Percentiles rank a stretch among this genome's conserved stretches.
Conservation (phyloP, 371 early-diverging fungal species). For the Lichtheimia ramosa region DNA sequence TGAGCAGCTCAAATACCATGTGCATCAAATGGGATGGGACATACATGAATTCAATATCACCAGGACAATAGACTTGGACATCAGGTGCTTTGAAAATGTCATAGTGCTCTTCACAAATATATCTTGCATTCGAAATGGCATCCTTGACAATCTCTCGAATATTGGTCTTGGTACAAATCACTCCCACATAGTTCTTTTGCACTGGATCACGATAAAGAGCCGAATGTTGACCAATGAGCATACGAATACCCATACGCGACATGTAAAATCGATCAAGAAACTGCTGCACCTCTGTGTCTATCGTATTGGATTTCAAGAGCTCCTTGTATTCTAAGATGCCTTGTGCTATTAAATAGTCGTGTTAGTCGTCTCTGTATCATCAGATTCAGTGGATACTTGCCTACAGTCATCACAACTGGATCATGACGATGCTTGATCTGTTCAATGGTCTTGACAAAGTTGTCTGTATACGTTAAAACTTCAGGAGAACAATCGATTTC, state of each 20-base stretch:
- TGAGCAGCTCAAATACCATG: constrained; percentile 97
- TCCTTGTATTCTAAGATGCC: constrained; percentile 94
- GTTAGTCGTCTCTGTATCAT: not conserved
- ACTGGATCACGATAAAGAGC: constrained; percentile 69
- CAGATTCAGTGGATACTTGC: constrained; percentile 24
- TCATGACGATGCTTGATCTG: constrained; percentile 92
- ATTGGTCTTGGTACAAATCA: constrained; percentile 91
- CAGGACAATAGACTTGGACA: constrained; percentile 79
- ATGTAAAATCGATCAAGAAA: constrained; percentile 97
- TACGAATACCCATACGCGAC: constrained; percentile 97
- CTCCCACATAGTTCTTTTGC: constrained; percentile 86
- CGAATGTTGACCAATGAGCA: constrained; percentile 87
- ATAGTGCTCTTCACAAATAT: constrained; percentile 92
- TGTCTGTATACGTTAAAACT: constrained; percentile 74
- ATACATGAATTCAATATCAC: constrained; percentile 93
- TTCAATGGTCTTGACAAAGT: constrained; percentile 86
- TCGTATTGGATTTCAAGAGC: constrained; percentile 48
- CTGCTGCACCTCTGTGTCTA: constrained; percentile 85
- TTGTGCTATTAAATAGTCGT: constrained; percentile 56
- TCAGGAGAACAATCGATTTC: constrained; percentile 70
- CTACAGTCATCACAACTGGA: constrained; percentile 91
- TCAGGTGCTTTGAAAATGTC: constrained; percentile 86
- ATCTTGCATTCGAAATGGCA: constrained; percentile 93
- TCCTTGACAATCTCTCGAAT: constrained; percentile 80
- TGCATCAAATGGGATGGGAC: constrained; percentile 96